phyloP scores from a whole-genome alignment of 345 rosid genomes.

The Leavenworthia alabamica region DNA sequence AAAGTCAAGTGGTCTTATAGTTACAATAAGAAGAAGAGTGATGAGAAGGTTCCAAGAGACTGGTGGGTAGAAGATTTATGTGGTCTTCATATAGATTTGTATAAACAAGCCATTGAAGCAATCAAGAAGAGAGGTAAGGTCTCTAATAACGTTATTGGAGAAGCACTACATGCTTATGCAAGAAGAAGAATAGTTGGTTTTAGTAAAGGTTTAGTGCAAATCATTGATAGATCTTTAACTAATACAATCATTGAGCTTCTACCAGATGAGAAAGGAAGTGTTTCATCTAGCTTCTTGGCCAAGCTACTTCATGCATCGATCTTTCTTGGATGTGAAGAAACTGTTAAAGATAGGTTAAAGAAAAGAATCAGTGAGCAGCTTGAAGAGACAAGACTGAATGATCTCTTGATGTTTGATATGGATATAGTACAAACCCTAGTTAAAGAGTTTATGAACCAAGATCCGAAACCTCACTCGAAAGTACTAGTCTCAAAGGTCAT shows the following conservation, averaged over 20 bases:
- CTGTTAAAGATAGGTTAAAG: slow-evolving; percentile 41
- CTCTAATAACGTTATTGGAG: slow-evolving; percentile 33
- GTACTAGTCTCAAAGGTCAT: slow-evolving; percentile 44
- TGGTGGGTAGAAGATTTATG: slow-evolving; percentile 62
- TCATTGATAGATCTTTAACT: slow-evolving; percentile 37
- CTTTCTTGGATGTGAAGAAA: slow-evolving; percentile 43
- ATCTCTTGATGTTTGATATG: slow-evolving; percentile 49
- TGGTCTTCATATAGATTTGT: slow-evolving; percentile 40
- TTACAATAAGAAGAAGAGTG: slow-evolving; percentile 41
- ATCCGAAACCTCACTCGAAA: slow-evolving; percentile 27
- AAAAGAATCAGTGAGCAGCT: slow-evolving; percentile 47
- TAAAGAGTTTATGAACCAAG: slow-evolving; percentile 34
- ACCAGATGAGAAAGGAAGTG: slow-evolving; percentile 44
- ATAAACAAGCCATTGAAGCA: slow-evolving; percentile 35
- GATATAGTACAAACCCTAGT: slow-evolving; percentile 52
- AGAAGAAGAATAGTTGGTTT: slow-evolving; percentile 52
- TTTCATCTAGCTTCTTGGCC: slow-evolving; percentile 52
- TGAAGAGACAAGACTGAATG: slow-evolving; percentile 41
- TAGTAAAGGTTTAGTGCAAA: slow-evolving; percentile 42
- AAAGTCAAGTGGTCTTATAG: slow-evolving; percentile 49
- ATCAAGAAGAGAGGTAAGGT: slow-evolving; percentile 33
- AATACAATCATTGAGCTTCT: slow-evolving; percentile 50
- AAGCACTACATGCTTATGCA: slow-evolving; percentile 42
- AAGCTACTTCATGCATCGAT: slow-evolving; percentile 45
- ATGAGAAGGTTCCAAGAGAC: slow-evolving; percentile 43